Evolutionary conservation across 2,329 filamentous ascomycete species (phyloP).

Genomic region (Fusarium sp.): DNA sequence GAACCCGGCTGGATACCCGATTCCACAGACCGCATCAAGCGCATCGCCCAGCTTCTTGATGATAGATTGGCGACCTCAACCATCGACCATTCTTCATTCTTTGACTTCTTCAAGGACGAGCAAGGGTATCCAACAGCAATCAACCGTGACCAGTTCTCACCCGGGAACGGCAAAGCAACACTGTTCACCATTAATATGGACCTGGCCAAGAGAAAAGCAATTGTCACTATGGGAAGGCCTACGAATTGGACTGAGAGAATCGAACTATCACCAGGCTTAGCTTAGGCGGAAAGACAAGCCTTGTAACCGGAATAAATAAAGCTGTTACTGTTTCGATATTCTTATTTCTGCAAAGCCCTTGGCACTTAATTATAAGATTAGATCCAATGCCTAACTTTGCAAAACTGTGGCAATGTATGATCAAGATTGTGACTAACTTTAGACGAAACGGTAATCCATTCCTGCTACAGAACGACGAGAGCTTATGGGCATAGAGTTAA

Average conservation of each 20-base stretch:
- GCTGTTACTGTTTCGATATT: background rate
- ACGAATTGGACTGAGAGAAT: slow-evolving; percentile 13
- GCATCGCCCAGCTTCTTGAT: slow-evolving; percentile 10
- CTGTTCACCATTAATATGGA: slow-evolving; percentile 38
- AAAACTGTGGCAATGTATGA: accelerated
- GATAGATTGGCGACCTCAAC: background rate
- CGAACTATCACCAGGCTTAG: background rate
- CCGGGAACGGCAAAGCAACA: slow-evolving; percentile 5
- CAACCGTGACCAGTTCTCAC: slow-evolving; percentile 12
- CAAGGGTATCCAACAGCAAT: slow-evolving; percentile 29
- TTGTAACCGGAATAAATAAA: background rate
- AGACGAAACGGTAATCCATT: background rate
- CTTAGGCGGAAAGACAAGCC: too few species aligned
- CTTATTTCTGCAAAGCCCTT: accelerated
- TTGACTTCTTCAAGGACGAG: slow-evolving; percentile 35
- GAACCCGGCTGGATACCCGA: slow-evolving; percentile 30
- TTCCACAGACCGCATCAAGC: slow-evolving; percentile 7
- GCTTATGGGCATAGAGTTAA: background rate
- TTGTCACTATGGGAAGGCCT: slow-evolving; percentile 19
- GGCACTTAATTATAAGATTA: accelerated
- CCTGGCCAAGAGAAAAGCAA: background rate
- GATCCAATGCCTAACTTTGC: accelerated
- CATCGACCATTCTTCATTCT: background rate
- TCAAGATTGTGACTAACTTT: too few species aligned
- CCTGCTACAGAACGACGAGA: background rate